Evolutionary conservation across 2,329 filamentous ascomycete genomes (phyloP), one percentile per base, ranked within the genome.

Genomic region (Colletotrichum sidae): DNA sequence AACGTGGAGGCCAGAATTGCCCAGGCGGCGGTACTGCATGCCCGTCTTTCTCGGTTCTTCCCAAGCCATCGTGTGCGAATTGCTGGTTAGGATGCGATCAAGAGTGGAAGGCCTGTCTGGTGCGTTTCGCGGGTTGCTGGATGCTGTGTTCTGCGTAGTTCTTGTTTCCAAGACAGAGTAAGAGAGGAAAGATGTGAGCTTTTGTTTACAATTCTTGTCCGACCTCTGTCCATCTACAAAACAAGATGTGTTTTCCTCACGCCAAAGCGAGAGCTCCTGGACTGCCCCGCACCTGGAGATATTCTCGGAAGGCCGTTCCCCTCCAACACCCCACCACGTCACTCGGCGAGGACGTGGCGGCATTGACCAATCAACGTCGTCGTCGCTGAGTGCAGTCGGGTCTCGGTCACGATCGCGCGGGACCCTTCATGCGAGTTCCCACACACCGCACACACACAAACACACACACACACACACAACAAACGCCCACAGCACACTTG

Each of bases 1-100:
- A 45, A 92, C 88, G 71, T 91, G 87, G 5, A 92, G 81, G 12
- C 90, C 89, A 6, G 87, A 89, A 56, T 75, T 74, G 55, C 78
- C 78, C 7, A 80, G 75, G 39, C 78, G 77, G 70, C 79, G 78
- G 72, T 81, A 81, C 69, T 75, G 63, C 79, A 81, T 81, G 61
- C 80, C 80, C 11, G 79, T 81, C 60, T 81, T 76, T 60, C 80
- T 74, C 58, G 80, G 80, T 74, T 81, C 80, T 69, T 76, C 68
- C 74, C 76, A 81, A 44, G 80, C 78, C 80, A 81, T 81, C 67
- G 51, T 75, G 64, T 46, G 42, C 49, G 51, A 6, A 12, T 33
- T 25, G 10, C 17, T 62, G 17, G 51, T 25, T 25, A 39, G 25
- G 38, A 12, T 38, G n/a, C 6, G 38, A 41, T 50, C 25, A 25